A percentile compares a stretch with the other conserved stretches of the same genome.
Evolutionary conservation across 2,329 filamentous ascomycete species (phyloP).

Genomic region (Trichophyton verrucosum): DNA sequence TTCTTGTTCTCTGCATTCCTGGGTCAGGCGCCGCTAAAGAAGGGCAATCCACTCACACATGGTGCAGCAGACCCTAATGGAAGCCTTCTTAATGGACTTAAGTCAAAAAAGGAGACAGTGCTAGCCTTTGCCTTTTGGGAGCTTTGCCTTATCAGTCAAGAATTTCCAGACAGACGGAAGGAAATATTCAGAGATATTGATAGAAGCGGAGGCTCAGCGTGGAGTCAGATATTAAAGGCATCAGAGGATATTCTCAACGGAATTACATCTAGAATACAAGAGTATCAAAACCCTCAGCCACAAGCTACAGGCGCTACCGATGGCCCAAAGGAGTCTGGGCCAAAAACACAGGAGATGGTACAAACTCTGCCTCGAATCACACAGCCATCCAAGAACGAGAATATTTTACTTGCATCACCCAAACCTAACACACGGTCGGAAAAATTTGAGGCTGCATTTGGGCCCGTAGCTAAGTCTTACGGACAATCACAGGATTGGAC

Average conservation of each 20-base stretch:
- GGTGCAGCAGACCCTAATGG: conserved; percentile 87
- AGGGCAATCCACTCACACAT: conserved; percentile 66
- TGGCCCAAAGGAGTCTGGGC: conserved; percentile 8
- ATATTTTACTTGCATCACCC: conserved; percentile 35
- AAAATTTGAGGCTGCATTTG: conserved; percentile 31
- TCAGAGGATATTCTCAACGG: conserved; percentile 58
- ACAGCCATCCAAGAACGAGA: conserved; percentile 36
- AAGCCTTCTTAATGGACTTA: conserved; percentile 71
- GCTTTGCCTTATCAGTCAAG: conserved; percentile 62
- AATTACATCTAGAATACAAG: conserved; percentile 55
- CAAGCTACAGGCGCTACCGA: conserved; percentile 15
- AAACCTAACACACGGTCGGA: conserved; percentile 26
- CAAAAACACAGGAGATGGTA: conserved; percentile 19
- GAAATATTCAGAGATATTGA: conserved; percentile 81
- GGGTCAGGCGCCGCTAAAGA: conserved; percentile 69
- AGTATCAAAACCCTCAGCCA: conserved; percentile 39
- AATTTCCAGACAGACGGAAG: conserved; percentile 62
- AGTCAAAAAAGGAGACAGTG: conserved; percentile 66
- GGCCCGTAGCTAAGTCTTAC: conserved; percentile 35
- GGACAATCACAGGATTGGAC: conserved; percentile 35
- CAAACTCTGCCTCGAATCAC: conserved; percentile 40
- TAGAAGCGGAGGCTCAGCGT: conserved; percentile 63
- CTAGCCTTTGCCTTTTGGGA: conserved; percentile 88
- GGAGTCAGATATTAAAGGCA: conserved; percentile 61
- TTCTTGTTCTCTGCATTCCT: conserved; percentile 69